Percentiles rank a stretch among this genome's conserved stretches.
phyloP scores from a whole-genome alignment of 257 asterid genomes.

The Petunia secreta region DNA sequence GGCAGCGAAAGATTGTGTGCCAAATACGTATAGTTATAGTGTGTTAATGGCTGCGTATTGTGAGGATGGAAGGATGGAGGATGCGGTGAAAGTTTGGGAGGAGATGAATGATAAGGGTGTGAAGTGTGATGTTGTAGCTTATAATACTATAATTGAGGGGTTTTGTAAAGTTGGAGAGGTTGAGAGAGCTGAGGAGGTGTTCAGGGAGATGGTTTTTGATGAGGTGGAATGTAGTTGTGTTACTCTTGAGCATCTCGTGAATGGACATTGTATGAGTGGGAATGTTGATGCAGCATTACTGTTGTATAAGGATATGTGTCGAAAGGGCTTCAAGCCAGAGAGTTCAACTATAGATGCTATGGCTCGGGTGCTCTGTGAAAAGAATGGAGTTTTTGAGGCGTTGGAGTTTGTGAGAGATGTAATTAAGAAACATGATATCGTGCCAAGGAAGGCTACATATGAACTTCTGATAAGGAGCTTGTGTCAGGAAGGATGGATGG shows the following conservation, averaged over 20 bases:
- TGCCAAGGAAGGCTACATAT: constrained; percentile 56
- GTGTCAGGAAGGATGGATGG: constrained; percentile 66
- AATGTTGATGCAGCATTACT: constrained; percentile 51
- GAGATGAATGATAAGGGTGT: constrained; percentile 56
- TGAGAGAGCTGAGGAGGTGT: constrained; percentile 66
- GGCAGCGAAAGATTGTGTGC: constrained; percentile 43
- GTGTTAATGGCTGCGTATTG: constrained; percentile 64
- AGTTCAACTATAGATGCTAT: constrained; percentile 55
- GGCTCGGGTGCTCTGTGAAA: constrained; percentile 53
- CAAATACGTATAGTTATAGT: constrained; percentile 63
- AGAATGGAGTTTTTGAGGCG: constrained; percentile 47
- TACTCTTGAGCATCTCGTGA: constrained; percentile 72
- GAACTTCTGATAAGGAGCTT: constrained; percentile 52
- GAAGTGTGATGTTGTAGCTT: constrained; percentile 55
- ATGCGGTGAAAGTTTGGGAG: constrained; percentile 62
- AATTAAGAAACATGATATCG: constrained; percentile 45
- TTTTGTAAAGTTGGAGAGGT: constrained; percentile 64
- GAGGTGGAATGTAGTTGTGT: constrained; percentile 62
- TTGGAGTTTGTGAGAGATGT: constrained; percentile 43
- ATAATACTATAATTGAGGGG: constrained; percentile 71
- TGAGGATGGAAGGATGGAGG: constrained; percentile 57
- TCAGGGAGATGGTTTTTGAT: constrained; percentile 60
- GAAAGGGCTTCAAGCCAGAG: constrained; percentile 55
- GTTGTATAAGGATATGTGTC: constrained; percentile 64
- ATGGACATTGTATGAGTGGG: constrained; percentile 61